Percentiles rank a stretch among this genome's conserved stretches.
Evolutionary conservation across 2,329 filamentous ascomycete species (phyloP).

Genomic region (Clarireedia monteithiana): DNA sequence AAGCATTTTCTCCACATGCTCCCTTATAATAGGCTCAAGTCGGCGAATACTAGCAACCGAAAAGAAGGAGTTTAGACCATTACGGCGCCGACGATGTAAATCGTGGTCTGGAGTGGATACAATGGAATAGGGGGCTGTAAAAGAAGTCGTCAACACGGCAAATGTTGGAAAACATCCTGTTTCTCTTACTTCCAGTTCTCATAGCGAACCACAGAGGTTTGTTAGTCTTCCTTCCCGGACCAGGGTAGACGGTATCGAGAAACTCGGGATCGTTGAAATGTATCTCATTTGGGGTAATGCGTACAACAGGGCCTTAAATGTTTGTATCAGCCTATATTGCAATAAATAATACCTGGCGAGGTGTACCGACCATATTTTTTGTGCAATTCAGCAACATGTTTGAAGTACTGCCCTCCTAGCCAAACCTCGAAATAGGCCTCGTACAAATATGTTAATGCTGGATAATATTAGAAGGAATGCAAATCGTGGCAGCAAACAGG

Average conservation of each 20-base stretch:
- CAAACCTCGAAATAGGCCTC: neutral
- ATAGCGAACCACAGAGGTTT: neutral
- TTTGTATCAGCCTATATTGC: too few species aligned
- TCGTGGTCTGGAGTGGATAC: neutral
- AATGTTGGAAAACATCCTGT: too few species aligned
- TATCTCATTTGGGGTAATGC: neutral
- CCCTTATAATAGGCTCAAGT: neutral
- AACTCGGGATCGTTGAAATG: neutral
- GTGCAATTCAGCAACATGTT: neutral
- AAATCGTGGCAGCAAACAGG: too few species aligned
- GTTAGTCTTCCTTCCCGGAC: neutral
- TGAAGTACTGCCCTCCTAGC: neutral
- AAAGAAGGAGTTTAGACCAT: neutral
- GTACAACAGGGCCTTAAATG: neutral
- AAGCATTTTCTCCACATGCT: neutral
- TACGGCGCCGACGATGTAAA: neutral
- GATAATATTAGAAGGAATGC: too few species aligned
- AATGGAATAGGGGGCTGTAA: neutral
- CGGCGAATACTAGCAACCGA: neutral
- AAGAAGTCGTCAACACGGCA: too few species aligned
- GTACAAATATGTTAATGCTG: neutral
- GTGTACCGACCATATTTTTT: neutral
- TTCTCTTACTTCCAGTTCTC: too few species aligned
- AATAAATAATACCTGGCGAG: too few species aligned
- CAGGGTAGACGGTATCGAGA: neutral